Evolutionary conservation across 2,329 filamentous ascomycete genomes (phyloP).

Genomic region (Colletotrichum agaves): DNA sequence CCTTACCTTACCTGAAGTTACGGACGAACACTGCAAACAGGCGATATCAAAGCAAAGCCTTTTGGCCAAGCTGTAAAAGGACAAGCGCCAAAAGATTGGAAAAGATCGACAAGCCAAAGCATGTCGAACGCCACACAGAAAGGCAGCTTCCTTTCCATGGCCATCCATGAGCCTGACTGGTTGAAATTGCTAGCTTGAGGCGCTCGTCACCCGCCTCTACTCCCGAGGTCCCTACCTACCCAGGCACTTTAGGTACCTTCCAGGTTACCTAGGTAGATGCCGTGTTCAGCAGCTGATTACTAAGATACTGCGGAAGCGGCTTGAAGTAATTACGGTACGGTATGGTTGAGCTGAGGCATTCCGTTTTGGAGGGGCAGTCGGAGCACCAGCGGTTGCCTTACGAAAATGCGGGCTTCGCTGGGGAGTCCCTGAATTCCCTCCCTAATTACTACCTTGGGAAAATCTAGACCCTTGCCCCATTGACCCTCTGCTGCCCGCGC

Average conservation of each 20-base stretch:
- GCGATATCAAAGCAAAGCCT: too few relatives aligned
- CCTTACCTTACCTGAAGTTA: too few relatives aligned
- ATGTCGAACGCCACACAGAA: not conserved
- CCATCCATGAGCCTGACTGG: not conserved
- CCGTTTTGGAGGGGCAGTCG: conserved; percentile 16
- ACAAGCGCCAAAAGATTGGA: too few relatives aligned
- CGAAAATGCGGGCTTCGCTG: not conserved
- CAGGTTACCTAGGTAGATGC: too few relatives aligned
- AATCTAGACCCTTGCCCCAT: conserved; percentile 34
- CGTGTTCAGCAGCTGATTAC: not conserved
- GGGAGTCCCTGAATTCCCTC: conserved; percentile 34
- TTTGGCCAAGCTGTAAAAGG: too few relatives aligned
- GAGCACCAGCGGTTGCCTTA: not conserved
- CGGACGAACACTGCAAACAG: too few relatives aligned
- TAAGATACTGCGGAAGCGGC: too few relatives aligned
- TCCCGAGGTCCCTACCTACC: conserved; percentile 6
- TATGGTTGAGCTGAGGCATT: conserved; percentile 14
- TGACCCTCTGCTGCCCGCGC: conserved; percentile 36
- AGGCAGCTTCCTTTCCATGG: too few relatives aligned
- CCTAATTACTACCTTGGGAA: too few relatives aligned
- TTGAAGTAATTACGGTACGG: not conserved
- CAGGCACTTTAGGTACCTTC: not conserved
- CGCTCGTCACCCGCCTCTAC: conserved; percentile 8
- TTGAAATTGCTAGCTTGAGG: not conserved
- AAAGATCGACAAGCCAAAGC: not conserved